Evolutionary conservation across 169 alveolate genomes (phyloP).

Genomic region (Eimeria zaria): DNA sequence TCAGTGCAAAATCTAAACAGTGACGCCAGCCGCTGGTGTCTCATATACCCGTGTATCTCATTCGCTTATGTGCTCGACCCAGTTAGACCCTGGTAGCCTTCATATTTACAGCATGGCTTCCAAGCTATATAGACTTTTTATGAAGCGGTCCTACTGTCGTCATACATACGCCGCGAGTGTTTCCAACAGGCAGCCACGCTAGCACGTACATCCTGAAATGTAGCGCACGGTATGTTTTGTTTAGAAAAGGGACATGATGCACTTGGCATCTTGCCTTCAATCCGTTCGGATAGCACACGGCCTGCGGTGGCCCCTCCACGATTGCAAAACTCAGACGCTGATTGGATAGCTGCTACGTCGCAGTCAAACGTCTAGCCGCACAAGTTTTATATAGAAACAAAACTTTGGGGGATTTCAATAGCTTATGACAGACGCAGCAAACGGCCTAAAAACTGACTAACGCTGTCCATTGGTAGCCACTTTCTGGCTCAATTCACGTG

Average conservation of each 20-base stretch:
- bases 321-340: background rate
- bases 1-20: background rate
- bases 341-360: background rate
- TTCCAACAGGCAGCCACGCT: background rate
- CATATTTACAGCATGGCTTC: background rate
- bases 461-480: no score
- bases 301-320: background rate
- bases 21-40: background rate
- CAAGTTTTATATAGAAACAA: no score
- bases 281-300: background rate
- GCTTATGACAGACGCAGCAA: no score
- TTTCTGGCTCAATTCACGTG: no score
- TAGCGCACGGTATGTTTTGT: background rate
- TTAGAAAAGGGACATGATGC: background rate
- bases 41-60: background rate
- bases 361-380: background rate
- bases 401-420: no score
- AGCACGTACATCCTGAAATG: background rate
- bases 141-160: background rate
- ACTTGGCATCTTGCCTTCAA: background rate
- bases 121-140: background rate
- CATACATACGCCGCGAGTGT: background rate
- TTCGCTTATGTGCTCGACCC: background rate
- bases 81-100: background rate
- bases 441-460: no score